phyloP scores from a whole-genome alignment of 805 yeast species.

The Nakazawaea ishiwadae region DNA sequence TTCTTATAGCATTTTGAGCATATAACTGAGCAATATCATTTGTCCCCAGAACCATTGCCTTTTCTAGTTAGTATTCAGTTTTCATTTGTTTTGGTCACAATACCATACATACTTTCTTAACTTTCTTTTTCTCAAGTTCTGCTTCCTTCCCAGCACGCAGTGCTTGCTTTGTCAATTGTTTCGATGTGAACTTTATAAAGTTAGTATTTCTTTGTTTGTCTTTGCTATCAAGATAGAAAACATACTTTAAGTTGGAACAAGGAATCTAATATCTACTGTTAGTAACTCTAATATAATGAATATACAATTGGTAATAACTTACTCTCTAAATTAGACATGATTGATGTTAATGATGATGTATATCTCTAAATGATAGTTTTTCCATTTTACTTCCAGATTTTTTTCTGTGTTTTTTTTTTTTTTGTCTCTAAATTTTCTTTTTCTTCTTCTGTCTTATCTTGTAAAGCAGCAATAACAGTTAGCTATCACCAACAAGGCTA shows the following conservation, averaged over 20 bases:
- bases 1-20: slow-evolving; percentile 94
- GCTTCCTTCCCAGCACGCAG: slow-evolving; percentile 89
- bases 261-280: too few relatives aligned
- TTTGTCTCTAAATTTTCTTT: too few relatives aligned
- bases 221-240: too few relatives aligned
- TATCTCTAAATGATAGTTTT: too few relatives aligned
- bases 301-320: too few relatives aligned
- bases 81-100: not conserved
- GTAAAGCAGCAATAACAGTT: too few relatives aligned
- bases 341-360: not conserved
- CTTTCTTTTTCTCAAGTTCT: slow-evolving; percentile 76
- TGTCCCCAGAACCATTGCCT: slow-evolving; percentile 76
- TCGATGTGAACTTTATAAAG: slow-evolving; percentile 75
- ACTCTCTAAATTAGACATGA: slow-evolving; percentile 39
- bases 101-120: slow-evolving; percentile 52
- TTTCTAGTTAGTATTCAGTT: not conserved
- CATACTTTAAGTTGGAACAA: slow-evolving; percentile 56
- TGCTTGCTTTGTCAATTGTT: slow-evolving; percentile 87
- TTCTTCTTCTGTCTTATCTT: too few relatives aligned
- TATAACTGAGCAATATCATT: slow-evolving; percentile 90
- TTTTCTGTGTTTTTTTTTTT: too few relatives aligned
- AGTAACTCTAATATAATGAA: too few relatives aligned
- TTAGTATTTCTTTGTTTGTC: too few relatives aligned
- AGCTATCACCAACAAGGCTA: too few relatives aligned
- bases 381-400: too few relatives aligned